Base-by-base conservation (phyloP, 2,329 filamentous ascomycete genomes). In the Malbranchea cinnamomea region DNA sequence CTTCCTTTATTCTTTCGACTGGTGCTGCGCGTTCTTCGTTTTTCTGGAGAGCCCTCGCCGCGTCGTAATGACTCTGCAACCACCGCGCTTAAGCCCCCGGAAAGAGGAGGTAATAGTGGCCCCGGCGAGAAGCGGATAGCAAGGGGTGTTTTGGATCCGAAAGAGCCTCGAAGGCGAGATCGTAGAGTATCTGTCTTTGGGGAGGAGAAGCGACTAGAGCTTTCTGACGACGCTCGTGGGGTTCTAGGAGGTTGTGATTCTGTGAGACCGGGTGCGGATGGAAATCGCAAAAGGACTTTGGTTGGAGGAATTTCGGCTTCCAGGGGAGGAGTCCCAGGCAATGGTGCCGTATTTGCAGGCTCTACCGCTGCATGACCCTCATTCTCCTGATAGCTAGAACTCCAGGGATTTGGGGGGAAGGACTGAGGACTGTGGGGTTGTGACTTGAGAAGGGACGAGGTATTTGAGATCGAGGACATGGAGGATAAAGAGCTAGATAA, bases 31-130 rank as follows among this genome's bases (percentile, higher is more conserved):
- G 26, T 17, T 16, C 26, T 15, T n/a, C 22, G 28, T 9, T 28
- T 30, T 12, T 41, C 39, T 11, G 56, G 47, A 13, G 51, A 54
- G 6, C 60, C 60, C 35, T 68, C 58, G 9, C 68, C 67, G 10
- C 68, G 64, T n/a, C 71, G 63, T 15, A 77, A 56, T 13, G 71
- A 65, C 16, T 78, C 73, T 6, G 72, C 73, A 4, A 78, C 70
- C 27, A 78, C 67, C 1, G 67, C 73, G 44, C 62, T 70, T 10
- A 79, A 57, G 1, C 66, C 67, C 2, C 63, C 66, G 2, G 67
- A 72, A 1, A 78, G 56, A 0, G 74, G 71, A 17, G 67, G 66
- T 2, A 73, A 62, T 4, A 78, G 52, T 4, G 70, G 66, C 1
- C 68, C 68, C 3, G 66, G 67, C 3, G 69, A 59, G 21, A 78